Evolutionary conservation across 2,329 filamentous ascomycete species (phyloP).

Genomic region (Xylaria digitata): DNA sequence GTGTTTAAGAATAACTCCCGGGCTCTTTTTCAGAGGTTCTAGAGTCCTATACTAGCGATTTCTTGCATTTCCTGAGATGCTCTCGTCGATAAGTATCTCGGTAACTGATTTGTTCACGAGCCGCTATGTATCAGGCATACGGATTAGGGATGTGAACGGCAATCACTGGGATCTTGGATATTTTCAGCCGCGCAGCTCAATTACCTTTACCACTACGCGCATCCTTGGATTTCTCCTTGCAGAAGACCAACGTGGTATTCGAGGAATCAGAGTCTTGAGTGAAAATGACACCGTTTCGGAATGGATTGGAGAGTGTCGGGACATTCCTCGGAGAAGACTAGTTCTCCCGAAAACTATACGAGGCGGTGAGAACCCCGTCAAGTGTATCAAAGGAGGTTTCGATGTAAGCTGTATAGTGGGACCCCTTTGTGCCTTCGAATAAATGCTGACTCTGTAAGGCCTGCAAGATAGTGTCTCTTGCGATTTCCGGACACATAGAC

Average conservation of each 20-base stretch:
- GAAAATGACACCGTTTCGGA: conserved; percentile 1
- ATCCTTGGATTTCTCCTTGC: conserved; percentile 20
- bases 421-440: too few species aligned
- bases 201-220: conserved; percentile 11
- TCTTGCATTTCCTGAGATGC: conserved; percentile 5
- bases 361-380: too few species aligned
- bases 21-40: not conserved
- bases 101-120: conserved; percentile 3
- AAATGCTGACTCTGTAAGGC: too few species aligned
- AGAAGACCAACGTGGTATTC: conserved; percentile 18
- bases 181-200: not conserved
- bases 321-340: conserved; percentile 4
- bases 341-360: too few species aligned
- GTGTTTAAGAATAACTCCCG: not conserved
- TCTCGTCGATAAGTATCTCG: conserved; percentile 21
- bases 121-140: conserved; percentile 11
- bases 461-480: too few species aligned
- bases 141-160: not conserved
- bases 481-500: too few species aligned
- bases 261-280: conserved; percentile 18
- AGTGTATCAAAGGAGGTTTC: too few species aligned
- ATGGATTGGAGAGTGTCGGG: conserved; percentile 18
- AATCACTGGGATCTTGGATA: too few species aligned
- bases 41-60: conserved; percentile 14
- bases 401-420: too few species aligned